Conservation (phyloP, 768 basidiomycete species). For the Hortiboletus campestris region DNA sequence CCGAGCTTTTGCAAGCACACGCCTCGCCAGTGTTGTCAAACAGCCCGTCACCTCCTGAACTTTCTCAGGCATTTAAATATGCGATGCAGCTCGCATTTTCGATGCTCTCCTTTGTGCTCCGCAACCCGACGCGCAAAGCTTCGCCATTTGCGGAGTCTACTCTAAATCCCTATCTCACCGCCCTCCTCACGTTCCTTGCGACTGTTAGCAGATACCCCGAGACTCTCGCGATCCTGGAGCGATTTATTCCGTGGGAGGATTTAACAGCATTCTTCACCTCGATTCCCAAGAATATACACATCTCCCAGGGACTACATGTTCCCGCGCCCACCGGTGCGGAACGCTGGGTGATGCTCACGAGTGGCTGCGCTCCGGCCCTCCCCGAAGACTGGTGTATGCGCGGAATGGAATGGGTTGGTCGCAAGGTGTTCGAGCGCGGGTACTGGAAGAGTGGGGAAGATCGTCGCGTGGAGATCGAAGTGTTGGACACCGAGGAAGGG, state of each 20-base stretch:
- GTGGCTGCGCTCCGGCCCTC: constrained; percentile 66
- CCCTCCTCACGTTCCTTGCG: constrained; percentile 85
- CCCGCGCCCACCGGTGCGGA: constrained; percentile 38
- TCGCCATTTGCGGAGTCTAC: constrained; percentile 53
- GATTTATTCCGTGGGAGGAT: constrained; percentile 80
- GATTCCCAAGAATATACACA: constrained; percentile 55
- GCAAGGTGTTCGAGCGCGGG: constrained; percentile 87
- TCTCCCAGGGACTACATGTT: constrained; percentile 41
- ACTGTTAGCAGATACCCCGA: constrained; percentile 67
- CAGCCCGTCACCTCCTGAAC: constrained; percentile 40
- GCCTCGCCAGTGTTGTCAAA: constrained; percentile 31
- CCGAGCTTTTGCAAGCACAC: constrained; percentile 19
- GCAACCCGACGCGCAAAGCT: constrained; percentile 56
- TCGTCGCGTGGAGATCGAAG: constrained; percentile 69
- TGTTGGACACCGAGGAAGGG: constrained; percentile 61
- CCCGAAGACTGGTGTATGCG: constrained; percentile 95
- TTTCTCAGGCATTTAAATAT: constrained; percentile 65
- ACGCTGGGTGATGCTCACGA: constrained; percentile 67
- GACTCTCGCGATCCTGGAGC: constrained; percentile 64
- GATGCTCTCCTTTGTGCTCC: constrained; percentile 71
- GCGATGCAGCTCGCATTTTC: constrained; percentile 78
- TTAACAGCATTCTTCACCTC: constrained; percentile 63
- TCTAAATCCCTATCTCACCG: constrained; percentile 84
- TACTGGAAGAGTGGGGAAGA: constrained; percentile 88
- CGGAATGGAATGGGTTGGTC: constrained; percentile 95